Evolutionary conservation across 176 grass and related monocot species (phyloP).

Genomic region (Lolium multiflorum): DNA sequence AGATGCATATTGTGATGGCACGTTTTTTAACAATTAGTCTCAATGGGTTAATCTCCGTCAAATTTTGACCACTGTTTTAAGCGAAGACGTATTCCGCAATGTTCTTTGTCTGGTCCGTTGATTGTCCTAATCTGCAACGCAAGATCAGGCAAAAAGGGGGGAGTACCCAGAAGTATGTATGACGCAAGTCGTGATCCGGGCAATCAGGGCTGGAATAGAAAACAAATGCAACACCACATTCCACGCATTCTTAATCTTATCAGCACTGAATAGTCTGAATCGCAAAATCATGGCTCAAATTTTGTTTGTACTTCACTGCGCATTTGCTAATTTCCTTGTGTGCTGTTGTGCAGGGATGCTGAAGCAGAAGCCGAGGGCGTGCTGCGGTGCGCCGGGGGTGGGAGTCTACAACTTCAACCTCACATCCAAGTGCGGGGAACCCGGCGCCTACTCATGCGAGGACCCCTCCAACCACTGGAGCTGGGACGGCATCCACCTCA

Average conservation of each 20-base stretch:
- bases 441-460: conserved; percentile 44
- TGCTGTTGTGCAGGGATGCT: conserved; percentile 45
- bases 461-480: conserved; percentile 73
- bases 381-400: conserved; percentile 59
- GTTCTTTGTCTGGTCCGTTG: background rate
- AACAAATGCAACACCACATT: background rate
- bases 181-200: conserved; percentile 37
- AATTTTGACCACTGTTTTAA: background rate
- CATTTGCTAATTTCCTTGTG: background rate
- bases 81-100: background rate
- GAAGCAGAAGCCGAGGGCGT: conserved; percentile 60
- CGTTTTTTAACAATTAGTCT: background rate
- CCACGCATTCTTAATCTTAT: conserved; percentile 1
- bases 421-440: conserved; percentile 63
- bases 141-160: background rate
- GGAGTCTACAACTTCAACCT: conserved; percentile 79
- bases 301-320: background rate
- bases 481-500: conserved; percentile 78
- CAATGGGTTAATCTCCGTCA: background rate
- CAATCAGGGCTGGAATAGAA: conserved; percentile 44
- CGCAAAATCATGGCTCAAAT: background rate
- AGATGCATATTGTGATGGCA: too few relatives aligned
- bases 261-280: background rate
- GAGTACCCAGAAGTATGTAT: background rate
- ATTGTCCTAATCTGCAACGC: background rate